phyloP scores from a whole-genome alignment of 2,329 filamentous ascomycete genomes.

The Xylaria sp. region DNA sequence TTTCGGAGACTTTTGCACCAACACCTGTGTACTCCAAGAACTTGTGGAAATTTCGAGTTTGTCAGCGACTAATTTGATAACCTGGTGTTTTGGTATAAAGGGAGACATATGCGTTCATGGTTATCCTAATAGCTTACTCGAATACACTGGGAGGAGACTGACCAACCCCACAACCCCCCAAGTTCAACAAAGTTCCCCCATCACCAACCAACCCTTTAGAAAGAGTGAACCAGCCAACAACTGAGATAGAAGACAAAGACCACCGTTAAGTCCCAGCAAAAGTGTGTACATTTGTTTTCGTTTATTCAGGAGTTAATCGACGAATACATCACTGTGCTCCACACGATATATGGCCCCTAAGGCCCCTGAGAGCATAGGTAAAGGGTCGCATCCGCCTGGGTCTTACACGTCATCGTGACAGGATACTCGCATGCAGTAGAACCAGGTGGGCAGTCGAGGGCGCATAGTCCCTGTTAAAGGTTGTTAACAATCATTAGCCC shows the following conservation, averaged over 20 bases:
- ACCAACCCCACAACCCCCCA: background rate
- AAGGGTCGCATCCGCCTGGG: constrained; percentile 20
- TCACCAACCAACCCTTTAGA: background rate
- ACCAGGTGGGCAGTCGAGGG: constrained; percentile 39
- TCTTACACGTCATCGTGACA: constrained; percentile 19
- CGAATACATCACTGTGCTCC: background rate
- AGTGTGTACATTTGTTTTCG: background rate
- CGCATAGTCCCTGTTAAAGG: constrained; percentile 24
- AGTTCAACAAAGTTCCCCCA: background rate
- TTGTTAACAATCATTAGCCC: constrained; percentile 5
- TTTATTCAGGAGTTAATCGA: background rate
- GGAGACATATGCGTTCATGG: background rate
- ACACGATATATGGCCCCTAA: too few species aligned
- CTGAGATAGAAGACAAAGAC: background rate
- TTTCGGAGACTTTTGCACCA: constrained; percentile 5
- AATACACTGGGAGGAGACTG: background rate
- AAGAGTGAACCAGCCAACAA: background rate
- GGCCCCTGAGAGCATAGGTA: constrained; percentile 20
- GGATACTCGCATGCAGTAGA: constrained; percentile 40
- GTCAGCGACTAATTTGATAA: background rate
- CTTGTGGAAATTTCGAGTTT: background rate
- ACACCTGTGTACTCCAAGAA: background rate
- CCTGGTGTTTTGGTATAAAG: background rate
- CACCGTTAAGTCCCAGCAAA: background rate
- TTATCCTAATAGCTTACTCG: background rate